These are phyloP conservation scores for Dipodascopsis uninucleata DNA, from an alignment of 805 yeast genomes.

Conservation along the genomic window DNA sequence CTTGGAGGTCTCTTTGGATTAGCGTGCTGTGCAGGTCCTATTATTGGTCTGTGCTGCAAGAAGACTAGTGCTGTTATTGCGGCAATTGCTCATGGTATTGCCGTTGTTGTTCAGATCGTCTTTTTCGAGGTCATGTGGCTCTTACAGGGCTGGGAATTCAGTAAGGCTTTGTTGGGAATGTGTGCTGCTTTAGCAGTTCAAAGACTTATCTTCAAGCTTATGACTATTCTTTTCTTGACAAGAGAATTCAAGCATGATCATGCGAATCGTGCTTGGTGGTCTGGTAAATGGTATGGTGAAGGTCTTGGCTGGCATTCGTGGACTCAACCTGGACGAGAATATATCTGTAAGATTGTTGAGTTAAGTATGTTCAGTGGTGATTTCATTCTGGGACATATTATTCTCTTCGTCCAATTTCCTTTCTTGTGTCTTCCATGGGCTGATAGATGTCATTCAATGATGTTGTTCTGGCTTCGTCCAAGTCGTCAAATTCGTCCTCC, in stretches of 20 bases:
- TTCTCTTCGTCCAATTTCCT: conserved; percentile 87
- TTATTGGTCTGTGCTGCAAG: conserved; percentile 92
- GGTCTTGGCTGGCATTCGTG: conserved; percentile 91
- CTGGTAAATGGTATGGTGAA: conserved; percentile 97
- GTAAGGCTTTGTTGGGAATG: conserved; percentile 82
- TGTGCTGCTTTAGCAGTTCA: conserved; percentile 81
- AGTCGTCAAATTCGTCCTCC: conserved; percentile 97
- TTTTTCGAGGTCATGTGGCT: conserved; percentile 98
- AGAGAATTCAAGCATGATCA: conserved; percentile 96
- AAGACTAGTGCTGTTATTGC: conserved; percentile 95
- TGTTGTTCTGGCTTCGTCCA: conserved; percentile 99
- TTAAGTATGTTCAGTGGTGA: conserved; percentile 95
- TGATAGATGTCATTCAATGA: conserved; percentile 97
- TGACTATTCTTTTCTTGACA: conserved; percentile 75
- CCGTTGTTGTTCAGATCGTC: conserved; percentile 80
- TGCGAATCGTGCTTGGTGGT: conserved; percentile 98
- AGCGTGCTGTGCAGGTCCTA: conserved; percentile 97
- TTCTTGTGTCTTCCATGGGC: conserved; percentile 75
- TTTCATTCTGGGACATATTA: conserved; percentile 85
- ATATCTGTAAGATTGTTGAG: conserved; percentile 88
- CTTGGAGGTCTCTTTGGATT: conserved; percentile 69
- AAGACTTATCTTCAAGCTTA: conserved; percentile 77
- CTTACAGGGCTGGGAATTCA: conserved; percentile 84
- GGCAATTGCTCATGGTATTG: conserved; percentile 91
- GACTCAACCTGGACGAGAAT: conserved; percentile 95